Evolutionary conservation across 139 green algal genomes (phyloP).

Genomic region (Monoraphidium neglectum): DNA sequence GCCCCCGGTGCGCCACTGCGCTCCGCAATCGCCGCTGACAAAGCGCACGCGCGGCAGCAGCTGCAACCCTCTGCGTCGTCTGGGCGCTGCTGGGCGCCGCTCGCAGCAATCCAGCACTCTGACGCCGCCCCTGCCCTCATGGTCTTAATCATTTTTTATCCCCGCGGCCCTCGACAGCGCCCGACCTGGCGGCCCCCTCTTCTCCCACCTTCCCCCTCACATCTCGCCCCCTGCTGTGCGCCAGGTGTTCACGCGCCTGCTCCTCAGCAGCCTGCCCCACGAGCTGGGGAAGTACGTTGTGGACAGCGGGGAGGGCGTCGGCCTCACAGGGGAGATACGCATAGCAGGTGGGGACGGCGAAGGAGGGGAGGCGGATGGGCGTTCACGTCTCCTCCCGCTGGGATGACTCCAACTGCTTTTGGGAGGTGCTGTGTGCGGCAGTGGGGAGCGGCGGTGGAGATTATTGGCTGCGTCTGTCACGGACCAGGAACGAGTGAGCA

Average conservation of each 20-base stretch:
- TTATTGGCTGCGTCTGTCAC: too few species aligned
- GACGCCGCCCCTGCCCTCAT: neutral
- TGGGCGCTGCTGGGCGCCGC: too few species aligned
- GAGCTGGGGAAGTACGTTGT: slow-evolving; percentile 67
- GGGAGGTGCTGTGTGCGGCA: too few species aligned
- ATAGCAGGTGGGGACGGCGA: neutral
- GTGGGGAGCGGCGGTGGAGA: too few species aligned
- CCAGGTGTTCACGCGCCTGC: slow-evolving; percentile 34
- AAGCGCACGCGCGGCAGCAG: neutral
- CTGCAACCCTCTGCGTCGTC: neutral
- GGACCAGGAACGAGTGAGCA: too few species aligned
- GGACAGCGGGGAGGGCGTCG: neutral
- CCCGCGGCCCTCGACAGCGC: neutral
- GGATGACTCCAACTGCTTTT: too few species aligned
- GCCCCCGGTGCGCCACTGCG: slow-evolving; percentile 41
- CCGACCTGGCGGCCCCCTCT: neutral
- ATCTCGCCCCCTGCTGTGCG: slow-evolving; percentile 36
- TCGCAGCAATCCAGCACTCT: too few species aligned
- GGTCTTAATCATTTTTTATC: neutral
- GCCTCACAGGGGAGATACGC: neutral
- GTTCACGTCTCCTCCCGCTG: too few species aligned
- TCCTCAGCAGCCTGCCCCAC: slow-evolving; percentile 50
- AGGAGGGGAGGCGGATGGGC: too few species aligned
- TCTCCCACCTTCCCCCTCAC: neutral
- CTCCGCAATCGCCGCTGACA: neutral